Evolutionary conservation across 2,329 filamentous ascomycete genomes (phyloP).

Genomic region (Phaeophleospora eucalypticola): DNA sequence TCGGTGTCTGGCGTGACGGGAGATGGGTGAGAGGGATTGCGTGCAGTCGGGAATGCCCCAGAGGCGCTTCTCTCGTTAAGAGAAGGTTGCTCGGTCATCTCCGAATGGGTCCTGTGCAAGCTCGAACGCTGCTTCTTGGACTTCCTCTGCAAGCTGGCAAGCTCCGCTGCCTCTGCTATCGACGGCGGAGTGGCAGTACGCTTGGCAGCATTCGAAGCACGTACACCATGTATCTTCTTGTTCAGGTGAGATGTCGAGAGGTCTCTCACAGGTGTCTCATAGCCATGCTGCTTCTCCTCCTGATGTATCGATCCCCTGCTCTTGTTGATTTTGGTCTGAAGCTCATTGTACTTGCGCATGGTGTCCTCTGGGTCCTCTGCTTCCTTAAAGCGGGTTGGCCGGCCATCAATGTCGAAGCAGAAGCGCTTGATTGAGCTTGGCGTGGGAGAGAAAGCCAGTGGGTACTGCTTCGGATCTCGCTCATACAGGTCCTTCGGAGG

Average conservation of each 20-base stretch:
- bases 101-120: slow-evolving; percentile 29
- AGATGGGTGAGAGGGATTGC: slow-evolving; percentile 24
- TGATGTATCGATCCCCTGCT: slow-evolving; percentile 28
- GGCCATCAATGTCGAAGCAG: slow-evolving; percentile 65
- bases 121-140: slow-evolving; percentile 46
- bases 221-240: slow-evolving; percentile 14
- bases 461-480: slow-evolving; percentile 85
- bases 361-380: slow-evolving; percentile 54
- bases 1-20: slow-evolving; percentile 35
- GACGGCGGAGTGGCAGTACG: slow-evolving; percentile 52
- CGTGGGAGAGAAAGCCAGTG: slow-evolving; percentile 76
- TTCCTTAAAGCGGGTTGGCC: slow-evolving; percentile 59
- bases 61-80: slow-evolving; percentile 26
- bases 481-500: slow-evolving; percentile 65
- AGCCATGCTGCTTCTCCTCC: slow-evolving; percentile 24
- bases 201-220: slow-evolving; percentile 36
- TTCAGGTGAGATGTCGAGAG: slow-evolving; percentile 4
- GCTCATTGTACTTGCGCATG: slow-evolving; percentile 41
- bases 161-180: slow-evolving; percentile 51
- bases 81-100: slow-evolving; percentile 25
- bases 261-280: slow-evolving; percentile 23
- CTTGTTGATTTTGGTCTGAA: slow-evolving; percentile 26
- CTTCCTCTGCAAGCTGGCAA: slow-evolving; percentile 47
- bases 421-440: slow-evolving; percentile 75
- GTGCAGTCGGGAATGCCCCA: slow-evolving; percentile 14